phyloP scores from a whole-genome alignment of 2,329 filamentous ascomycete genomes.

The Gliomastix tumulicola region DNA sequence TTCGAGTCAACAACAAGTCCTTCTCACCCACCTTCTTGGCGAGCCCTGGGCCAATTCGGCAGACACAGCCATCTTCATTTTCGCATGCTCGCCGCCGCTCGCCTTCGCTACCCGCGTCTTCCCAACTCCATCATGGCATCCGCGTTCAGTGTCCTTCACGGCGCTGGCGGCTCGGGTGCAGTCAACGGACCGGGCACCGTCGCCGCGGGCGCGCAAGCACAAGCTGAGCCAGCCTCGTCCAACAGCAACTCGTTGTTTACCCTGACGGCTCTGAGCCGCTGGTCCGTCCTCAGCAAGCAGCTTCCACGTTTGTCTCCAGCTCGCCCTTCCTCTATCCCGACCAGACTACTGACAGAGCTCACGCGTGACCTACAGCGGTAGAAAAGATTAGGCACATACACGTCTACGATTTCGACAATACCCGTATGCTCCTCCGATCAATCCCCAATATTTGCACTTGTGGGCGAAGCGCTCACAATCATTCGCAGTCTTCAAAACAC shows the following conservation, averaged over 20 bases:
- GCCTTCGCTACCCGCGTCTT: slow-evolving; percentile 11
- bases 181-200: no score
- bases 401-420: slow-evolving; percentile 98
- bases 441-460: no score
- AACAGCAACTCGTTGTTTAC: slow-evolving; percentile 36
- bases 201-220: no score
- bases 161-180: no score
- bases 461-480: no score
- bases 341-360: slow-evolving; percentile 3
- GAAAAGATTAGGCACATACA: slow-evolving; percentile 73
- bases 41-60: no score
- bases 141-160: slow-evolving; percentile 28
- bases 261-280: slow-evolving; percentile 70
- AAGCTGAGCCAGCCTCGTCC: no score
- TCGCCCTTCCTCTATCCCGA: neutral
- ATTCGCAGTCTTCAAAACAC: slow-evolving; percentile 74
- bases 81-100: slow-evolving; percentile 16
- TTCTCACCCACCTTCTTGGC: no score
- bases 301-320: slow-evolving; percentile 51
- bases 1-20: no score
- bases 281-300: slow-evolving; percentile 71
- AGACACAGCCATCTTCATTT: no score
- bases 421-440: slow-evolving; percentile 53
- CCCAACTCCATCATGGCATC: slow-evolving; percentile 27
- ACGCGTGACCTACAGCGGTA: slow-evolving; percentile 35